Evolutionary conservation across 495 filamentous ascomycete genomes (phyloP), one percentile per base, ranked within the genome.

Genomic region (Aspergillus nidulans): DNA sequence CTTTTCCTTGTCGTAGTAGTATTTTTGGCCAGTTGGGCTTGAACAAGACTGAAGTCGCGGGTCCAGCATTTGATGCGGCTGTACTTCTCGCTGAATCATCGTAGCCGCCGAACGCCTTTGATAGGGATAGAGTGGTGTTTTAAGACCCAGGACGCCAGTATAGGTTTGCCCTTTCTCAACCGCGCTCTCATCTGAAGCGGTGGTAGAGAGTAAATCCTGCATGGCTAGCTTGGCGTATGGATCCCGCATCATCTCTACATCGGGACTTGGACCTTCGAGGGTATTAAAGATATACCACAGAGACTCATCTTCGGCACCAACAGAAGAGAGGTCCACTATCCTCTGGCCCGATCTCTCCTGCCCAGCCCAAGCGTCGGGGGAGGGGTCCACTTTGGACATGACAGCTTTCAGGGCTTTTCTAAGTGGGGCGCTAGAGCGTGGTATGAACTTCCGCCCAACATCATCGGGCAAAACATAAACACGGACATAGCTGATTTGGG

Each of bases 211-310:
- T 10, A 97, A 63, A 6, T 77, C 77, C 41, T 81, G 64, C 69
- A 92, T 85, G 0, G 86, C 83, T 9, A 79, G 70, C 25, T 71
- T 77, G 0, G 80, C 75, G 57, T 87, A 81, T 3, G 63, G 65
- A 57, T 89, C 81, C 1, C 63, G 52, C 23, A 91, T 75, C 0
- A 51, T 47, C 6, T 81, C 69, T 3, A 79, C 72, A 0, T 58
- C 57, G 7, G 90, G 88, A 2, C 76, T 62, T 1, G 92, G 92
- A 9, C 91, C 85, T 10, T 86, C 77, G 8, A 96, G 71, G 3
- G 78, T 89, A 71, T 97, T 97, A 73, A 95, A 97, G 57, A 96
- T 81, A 54, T 89, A 83, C 60, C 91, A 88, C 0, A 97, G 69
- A 0, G 89, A 90, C 12, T 81, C 69, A 34, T 83, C 72, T 6